phyloP scores from a whole-genome alignment of 805 yeast species.

The Candida taoyuanica region DNA sequence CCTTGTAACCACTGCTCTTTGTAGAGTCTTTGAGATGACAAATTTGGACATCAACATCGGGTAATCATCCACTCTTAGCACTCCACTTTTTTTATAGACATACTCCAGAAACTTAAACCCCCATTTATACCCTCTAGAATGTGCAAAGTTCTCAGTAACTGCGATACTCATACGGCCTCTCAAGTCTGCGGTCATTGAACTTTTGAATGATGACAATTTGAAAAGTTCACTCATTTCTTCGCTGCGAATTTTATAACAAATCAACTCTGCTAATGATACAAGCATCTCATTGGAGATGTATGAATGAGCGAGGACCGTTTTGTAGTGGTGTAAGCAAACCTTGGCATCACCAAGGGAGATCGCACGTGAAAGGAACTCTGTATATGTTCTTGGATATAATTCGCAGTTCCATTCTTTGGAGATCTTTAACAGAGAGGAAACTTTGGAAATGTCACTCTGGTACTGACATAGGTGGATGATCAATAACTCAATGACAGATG shows the following conservation, averaged over 20 bases:
- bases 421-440: conserved; percentile 5
- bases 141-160: conserved; percentile 10
- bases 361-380: conserved; percentile 10
- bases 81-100: conserved; percentile 1
- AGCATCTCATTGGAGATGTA: conserved; percentile 18
- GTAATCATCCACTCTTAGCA: conserved; percentile 14
- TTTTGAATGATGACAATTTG: conserved; percentile 3
- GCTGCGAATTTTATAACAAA: conserved; percentile 2
- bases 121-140: conserved; percentile 7
- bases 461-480: conserved; percentile 10
- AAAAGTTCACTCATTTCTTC: conserved; percentile 14
- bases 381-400: conserved; percentile 16
- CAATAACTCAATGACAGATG: conserved; percentile 13
- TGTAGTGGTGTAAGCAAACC: conserved; percentile 6
- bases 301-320: conserved; percentile 4
- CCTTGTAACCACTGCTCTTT: conserved; percentile 4
- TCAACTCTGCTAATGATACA: conserved; percentile 11
- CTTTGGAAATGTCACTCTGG: conserved; percentile 6
- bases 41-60: conserved; percentile 14
- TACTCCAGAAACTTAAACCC: conserved; percentile 9
- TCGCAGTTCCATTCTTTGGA: conserved; percentile 4
- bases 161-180: conserved; percentile 8
- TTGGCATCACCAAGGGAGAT: conserved; percentile 7
- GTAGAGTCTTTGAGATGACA: conserved; percentile 5
- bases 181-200: conserved; percentile 3